Base-by-base conservation (phyloP, 108 stramenopile genomes). In the Asterionellopsis glacialis region DNA sequence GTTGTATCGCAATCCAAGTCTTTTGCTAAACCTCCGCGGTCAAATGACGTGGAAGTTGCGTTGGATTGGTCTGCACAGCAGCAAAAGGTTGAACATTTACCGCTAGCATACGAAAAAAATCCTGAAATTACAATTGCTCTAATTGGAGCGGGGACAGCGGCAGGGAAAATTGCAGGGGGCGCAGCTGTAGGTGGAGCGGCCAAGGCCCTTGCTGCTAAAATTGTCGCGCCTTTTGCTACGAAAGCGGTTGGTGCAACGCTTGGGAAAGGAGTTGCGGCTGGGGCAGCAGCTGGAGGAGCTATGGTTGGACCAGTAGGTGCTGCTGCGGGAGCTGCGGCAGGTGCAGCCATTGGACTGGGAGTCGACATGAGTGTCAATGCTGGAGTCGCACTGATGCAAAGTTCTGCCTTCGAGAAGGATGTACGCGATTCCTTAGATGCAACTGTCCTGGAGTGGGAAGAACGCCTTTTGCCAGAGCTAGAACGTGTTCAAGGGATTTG, bases 51-150 rank as follows among this genome's bases (percentile, higher is more conserved):
- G 1, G 43, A n/a, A 1, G 56, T 65, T 5, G 55, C 56, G 1
- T 26, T 65, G 16, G 64, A 65, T 57, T 65, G 64, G 64, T 3
- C 18, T 18, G 41, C 64, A 21, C 64, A 65, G 42, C 43, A 57
- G 4, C 64, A 65, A 65, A 65, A 65, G 56, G 64, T 65, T 4
- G 10, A 51, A 14, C 64, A 65, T 40, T 1, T 65, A n/a, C 64
- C 64, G 2, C 13, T 57, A 19, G 41, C 39, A 11, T 65, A 38
- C 39, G 64, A 65, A 57, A 49, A 51, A 41, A 4, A 1, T 9
- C 64, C 64, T 28, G 55, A 47, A 47, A 19, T 43, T 16, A 24
- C 49, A 9, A 18, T 65, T 1, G 64, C 42, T 11, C 15, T 65
- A 4, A 28, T 65, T 9, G 64, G 56, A n/a, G 42, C 19, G 10